Base-by-base conservation (phyloP, 805 yeast species). In the Wilhelminamyces savonicus region DNA sequence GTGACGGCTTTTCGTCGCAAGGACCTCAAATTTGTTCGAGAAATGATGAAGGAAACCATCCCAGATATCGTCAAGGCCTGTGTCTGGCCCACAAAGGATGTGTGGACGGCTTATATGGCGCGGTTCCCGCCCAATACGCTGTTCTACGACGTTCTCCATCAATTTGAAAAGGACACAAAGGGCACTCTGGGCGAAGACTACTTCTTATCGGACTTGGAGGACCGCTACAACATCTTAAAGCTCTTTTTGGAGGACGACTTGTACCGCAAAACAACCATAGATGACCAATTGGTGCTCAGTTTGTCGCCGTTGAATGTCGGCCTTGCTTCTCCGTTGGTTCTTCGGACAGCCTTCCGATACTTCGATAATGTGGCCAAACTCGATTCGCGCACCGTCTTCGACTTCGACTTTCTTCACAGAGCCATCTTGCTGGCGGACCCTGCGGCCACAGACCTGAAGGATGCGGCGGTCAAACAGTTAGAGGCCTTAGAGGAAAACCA, bases 1-100 rank as follows among this genome's bases (percentile, higher is more conserved):
- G 78, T 82, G 1, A 68, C 81, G 0, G 76, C 87, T 0, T 59
- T 76, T 34, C 52, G 56, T 12, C 29, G 43, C 3, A 44, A 50
- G 3, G 78, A 72, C 24, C 54, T 80, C 32, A 44, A 47, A 1
- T 58, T 58, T 27, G 62, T 86, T 9, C 52, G 49, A 23, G 45
- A 56, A 10, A 69, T 70, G 16, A 64, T 86, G 59, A 49, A 59
- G 1, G 56, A 69, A 1, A 76, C 78, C 0, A 66, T 78, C 4
- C 58, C 66, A 13, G 66, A 69, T 31, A 52, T 88, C 5, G 42
- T 55, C 2, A 66, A 68, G 23, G 95, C 95, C 0, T 67, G 74
- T 8, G 54, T 84, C n/a, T 81, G 88, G 82, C 96, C 97, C 1
- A 77, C 87, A 1, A 78, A 74, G 36, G 69, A 71, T 14, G 57